Evolutionary conservation across 2,329 filamentous ascomycete species (phyloP), one percentile per base, ranked within the genome.

Genomic region (Colletotrichum truncatum): DNA sequence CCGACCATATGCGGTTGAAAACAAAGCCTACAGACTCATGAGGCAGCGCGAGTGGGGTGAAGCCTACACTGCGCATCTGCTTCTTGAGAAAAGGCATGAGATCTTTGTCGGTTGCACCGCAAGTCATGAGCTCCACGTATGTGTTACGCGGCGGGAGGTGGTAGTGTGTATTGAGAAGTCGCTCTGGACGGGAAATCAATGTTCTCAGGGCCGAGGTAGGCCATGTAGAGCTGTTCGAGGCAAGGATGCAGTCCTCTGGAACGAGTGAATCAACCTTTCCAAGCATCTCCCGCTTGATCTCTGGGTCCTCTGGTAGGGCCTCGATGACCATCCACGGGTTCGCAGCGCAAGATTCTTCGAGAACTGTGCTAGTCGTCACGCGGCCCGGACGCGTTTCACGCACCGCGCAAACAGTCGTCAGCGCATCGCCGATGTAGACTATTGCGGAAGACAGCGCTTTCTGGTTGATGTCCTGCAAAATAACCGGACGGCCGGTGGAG

Each of bases 1-100:
- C 75, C 1, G 73, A 75, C 75, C 75, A 78, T 57, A 78, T 70
- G 7, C 76, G 70, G 64, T 78, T 76, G 66, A 77, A 75, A 36
- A 77, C 72, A 43, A 77, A 73, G 3, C 76, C 76, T 5, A 67
- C 71, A 6, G 73, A 75, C 49, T 77, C 75, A 49, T 72, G 70
- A 3, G 69, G 69, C 1, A 70, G 71, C 0, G 72, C 64, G 9
- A 75, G 69, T 2, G 75, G 75, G 26, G 45, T 67, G 30, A 75
- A 67, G 0, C 74, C 75, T 1, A 75, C 71, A 21, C 69, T 69
- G n/a, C 58, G 67, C 69, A 74, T 73, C 56, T 73, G 70, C 3
- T 65, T 52, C 0, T 68, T 67, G 18, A 77, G 64, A 28, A 76
- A 77, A 1, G 73, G 67, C 54, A 76, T 73, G 46, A 77, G 70